These are phyloP conservation scores for Oemleria cerasiformis DNA, from an alignment of 306 rosid genomes.

Conservation along the genomic window DNA sequence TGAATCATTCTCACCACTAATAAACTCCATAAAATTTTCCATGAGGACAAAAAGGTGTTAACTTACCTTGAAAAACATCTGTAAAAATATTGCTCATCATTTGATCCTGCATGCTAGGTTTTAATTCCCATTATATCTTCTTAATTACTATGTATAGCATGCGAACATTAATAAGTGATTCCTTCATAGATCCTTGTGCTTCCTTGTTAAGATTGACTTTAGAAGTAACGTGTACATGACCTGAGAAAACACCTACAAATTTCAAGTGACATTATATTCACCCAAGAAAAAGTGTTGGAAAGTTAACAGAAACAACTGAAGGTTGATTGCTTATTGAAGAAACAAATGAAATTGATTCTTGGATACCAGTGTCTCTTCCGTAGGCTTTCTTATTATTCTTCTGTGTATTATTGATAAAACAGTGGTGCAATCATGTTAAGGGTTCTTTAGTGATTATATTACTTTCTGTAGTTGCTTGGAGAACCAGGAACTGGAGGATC, in stretches of 20 bases:
- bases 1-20: no score
- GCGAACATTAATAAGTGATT: neutral
- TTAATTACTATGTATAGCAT: neutral
- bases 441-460: slow-evolving; percentile 22
- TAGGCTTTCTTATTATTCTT: neutral
- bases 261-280: neutral
- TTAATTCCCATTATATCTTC: neutral
- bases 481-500: slow-evolving; percentile 99
- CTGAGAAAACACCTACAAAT: neutral
- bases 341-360: neutral
- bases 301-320: neutral
- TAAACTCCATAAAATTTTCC: no score
- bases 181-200: neutral
- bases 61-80: neutral
- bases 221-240: neutral
- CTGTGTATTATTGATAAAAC: neutral
- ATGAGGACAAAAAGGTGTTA: no score
- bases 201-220: neutral
- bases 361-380: neutral
- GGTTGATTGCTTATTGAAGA: neutral
- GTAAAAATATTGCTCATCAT: neutral
- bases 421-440: neutral
- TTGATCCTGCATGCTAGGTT: neutral
- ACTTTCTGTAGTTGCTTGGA: slow-evolving; percentile 69
- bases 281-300: neutral